Base-by-base conservation (phyloP, 2,329 filamentous ascomycete genomes). In the Pseudogymnoascus sp. region DNA sequence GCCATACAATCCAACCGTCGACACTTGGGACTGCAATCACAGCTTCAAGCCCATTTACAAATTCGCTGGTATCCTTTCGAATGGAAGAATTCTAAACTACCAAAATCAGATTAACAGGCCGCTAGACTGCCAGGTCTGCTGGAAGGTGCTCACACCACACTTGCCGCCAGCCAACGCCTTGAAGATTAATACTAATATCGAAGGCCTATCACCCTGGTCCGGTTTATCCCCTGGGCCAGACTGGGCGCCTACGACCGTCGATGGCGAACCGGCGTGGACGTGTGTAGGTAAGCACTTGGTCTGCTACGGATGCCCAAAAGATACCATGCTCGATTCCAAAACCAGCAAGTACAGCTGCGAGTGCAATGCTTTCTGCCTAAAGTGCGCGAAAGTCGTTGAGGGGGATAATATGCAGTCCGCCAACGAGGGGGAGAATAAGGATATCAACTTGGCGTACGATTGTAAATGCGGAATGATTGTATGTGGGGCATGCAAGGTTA, bases 11-110 rank as follows among this genome's bases (percentile, higher is more conserved):
- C 39, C 37, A n/a, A 38, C 38, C 19, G 37, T 61, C 31, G 59
- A 65, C 29, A 49, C 26, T 23, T 69, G 66, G 66, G 35, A 49
- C 11, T 68, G 67, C 38, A 16, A 61, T 6, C 67, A 69, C 61
- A 4, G 6, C 19, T 63, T 64, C 45, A 61, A 6, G 11, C 38
- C 23, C 11, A 26, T 64, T 21, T 31, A 39, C 23, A 41, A 59
- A 45, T 38, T 21, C 16, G 10, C 33, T 21, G 29, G 49, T 1
- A 21, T 14, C 49, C 49, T 55, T 55, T 35, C 29, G 14, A 55
- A 33, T 55, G 49, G 49, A 55, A 55, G 11, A 16, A 21, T 19
- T 4, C 16, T 55, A 11, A 55, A 12, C 26, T 16, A 29, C 10
- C 5, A 19, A 4, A 35, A 21, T 41, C 33, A n/a, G 10, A 14